Conservation (phyloP, 192 early-diverging fungal genomes). For the Borealophlyctis nickersoniae region DNA sequence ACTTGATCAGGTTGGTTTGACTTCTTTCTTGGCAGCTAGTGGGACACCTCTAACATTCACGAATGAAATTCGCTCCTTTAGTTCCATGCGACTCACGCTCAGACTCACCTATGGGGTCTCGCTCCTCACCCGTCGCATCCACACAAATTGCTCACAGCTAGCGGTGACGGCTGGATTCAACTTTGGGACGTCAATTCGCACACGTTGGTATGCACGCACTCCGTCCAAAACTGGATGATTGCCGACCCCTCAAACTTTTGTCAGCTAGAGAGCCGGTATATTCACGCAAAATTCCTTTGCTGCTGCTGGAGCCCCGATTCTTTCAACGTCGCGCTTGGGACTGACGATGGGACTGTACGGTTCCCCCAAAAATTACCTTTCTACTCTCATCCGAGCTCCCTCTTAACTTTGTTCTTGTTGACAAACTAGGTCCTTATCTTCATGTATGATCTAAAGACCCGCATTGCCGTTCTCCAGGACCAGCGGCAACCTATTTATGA, state of each 20-base stretch:
- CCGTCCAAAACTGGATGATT: not conserved
- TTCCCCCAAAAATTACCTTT: not conserved
- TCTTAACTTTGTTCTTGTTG: not conserved
- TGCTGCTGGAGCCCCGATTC: constrained; percentile 17
- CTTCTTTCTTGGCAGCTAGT: no score
- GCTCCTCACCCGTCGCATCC: constrained; percentile 30
- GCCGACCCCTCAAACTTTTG: not conserved
- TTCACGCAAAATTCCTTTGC: constrained; percentile 19
- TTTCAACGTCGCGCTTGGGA: constrained; percentile 26
- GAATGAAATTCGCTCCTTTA: constrained; percentile 2
- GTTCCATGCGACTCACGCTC: constrained; percentile 1
- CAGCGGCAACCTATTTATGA: constrained; percentile 31
- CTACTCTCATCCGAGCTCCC: not conserved
- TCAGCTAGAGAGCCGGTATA: constrained; percentile 5
- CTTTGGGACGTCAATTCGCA: constrained; percentile 23
- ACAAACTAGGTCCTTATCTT: constrained; percentile 23
- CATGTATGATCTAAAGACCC: constrained; percentile 18
- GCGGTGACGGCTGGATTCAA: constrained; percentile 28
- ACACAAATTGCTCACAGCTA: constrained; percentile 15
- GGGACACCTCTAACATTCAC: not conserved
- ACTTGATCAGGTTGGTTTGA: no score
- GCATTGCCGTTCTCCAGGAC: constrained; percentile 18
- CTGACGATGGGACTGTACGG: constrained; percentile 31
- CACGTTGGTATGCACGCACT: constrained; percentile 3
- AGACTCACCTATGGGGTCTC: constrained; percentile 34